These are phyloP conservation scores for Cladosporium sp. DNA, from an alignment of 2,329 filamentous ascomycete genomes.

Conservation along the genomic window DNA sequence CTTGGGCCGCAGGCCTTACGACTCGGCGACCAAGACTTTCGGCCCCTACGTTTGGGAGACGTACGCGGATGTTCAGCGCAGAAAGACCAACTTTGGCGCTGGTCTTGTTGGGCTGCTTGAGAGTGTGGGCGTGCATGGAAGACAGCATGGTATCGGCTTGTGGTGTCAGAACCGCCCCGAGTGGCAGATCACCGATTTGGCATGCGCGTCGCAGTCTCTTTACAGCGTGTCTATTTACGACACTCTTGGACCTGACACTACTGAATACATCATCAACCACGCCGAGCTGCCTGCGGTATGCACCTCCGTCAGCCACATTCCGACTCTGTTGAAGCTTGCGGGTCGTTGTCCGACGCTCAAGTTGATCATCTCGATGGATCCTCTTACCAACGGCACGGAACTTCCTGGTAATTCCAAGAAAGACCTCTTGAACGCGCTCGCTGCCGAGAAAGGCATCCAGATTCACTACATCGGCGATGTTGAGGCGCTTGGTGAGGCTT, in stretches of 20 bases:
- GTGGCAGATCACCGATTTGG: conserved; percentile 89
- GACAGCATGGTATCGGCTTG: conserved; percentile 74
- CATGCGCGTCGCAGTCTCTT: conserved; percentile 80
- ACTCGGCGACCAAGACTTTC: conserved; percentile 71
- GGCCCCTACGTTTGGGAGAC: conserved; percentile 81
- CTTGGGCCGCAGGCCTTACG: conserved; percentile 79
- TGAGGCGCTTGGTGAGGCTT: conserved; percentile 74
- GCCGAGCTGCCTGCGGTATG: conserved; percentile 73
- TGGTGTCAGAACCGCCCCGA: conserved; percentile 88
- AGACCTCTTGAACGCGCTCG: conserved; percentile 74
- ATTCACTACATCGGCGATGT: conserved; percentile 81
- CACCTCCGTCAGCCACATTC: conserved; percentile 78
- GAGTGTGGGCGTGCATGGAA: conserved; percentile 65
- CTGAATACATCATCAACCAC: conserved; percentile 96
- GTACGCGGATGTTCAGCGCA: conserved; percentile 75
- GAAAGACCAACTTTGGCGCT: conserved; percentile 81
- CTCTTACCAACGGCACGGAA: conserved; percentile 74
- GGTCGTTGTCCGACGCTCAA: conserved; percentile 79
- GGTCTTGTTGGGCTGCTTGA: conserved; percentile 83
- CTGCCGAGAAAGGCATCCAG: conserved; percentile 70
- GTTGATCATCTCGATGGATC: conserved; percentile 83
- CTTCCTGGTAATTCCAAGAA: conserved; percentile 75
- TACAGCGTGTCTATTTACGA: conserved; percentile 95
- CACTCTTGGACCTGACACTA: conserved; percentile 85
- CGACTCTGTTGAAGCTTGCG: conserved; percentile 76